A percentile compares a stretch with the other conserved stretches of the same genome.
Conservation (phyloP, 495 filamentous ascomycete species). For the Neurospora sp. region DNA sequence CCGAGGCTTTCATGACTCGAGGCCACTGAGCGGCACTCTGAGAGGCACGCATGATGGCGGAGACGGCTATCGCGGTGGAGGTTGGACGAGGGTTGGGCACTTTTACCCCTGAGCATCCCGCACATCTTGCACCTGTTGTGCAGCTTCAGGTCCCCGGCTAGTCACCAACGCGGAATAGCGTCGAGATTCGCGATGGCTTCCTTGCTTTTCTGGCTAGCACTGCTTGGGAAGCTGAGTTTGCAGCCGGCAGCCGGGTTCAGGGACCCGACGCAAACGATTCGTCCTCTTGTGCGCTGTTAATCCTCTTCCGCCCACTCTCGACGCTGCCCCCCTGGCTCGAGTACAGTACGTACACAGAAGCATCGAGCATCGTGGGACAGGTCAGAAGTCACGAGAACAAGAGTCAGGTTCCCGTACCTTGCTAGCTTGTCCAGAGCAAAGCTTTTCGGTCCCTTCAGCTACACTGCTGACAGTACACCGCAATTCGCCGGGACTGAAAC, state of each 20-base stretch:
- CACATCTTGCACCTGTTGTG: neutral
- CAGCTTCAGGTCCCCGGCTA: neutral
- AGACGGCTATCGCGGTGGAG: neutral
- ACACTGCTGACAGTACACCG: neutral
- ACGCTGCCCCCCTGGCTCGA: neutral
- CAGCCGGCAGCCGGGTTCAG: neutral
- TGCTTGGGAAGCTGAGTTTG: neutral
- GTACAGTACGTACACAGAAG: neutral
- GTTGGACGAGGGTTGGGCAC: neutral
- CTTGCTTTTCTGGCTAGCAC: neutral
- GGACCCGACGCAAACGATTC: neutral
- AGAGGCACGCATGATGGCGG: neutral
- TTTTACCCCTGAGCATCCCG: neutral
- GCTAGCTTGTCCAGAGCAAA: neutral
- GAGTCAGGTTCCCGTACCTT: neutral
- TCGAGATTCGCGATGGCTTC: neutral
- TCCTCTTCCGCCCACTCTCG: neutral
- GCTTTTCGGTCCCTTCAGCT: neutral
- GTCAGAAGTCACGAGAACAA: neutral
- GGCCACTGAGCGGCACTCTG: neutral
- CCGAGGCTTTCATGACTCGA: neutral
- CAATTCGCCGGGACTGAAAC: neutral
- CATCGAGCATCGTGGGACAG: neutral
- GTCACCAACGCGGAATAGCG: neutral
- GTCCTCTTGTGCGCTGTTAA: neutral